Conservation (phyloP, 148 eudicot species). For the Suaeda aralocaspica region DNA sequence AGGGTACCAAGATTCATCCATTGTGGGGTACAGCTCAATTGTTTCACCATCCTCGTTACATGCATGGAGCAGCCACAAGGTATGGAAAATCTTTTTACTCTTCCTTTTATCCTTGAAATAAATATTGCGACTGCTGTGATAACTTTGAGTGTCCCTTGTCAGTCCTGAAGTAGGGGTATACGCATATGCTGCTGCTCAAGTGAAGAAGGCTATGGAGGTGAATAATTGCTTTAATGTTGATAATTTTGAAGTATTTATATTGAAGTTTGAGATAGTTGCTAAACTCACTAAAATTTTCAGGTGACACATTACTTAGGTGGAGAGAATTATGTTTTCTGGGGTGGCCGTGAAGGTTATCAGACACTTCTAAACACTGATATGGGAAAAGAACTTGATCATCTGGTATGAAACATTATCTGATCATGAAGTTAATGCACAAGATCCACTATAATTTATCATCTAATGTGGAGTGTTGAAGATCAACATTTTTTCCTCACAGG, state of each 20-base stretch:
- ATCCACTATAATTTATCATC: background rate
- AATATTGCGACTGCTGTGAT: background rate
- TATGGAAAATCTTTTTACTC: slow-evolving; percentile 16
- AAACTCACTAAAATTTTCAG: slow-evolving; percentile 31
- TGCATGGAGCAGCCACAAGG: slow-evolving; percentile 99
- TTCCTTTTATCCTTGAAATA: background rate
- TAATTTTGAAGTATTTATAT: slow-evolving; percentile 1
- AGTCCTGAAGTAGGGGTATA: slow-evolving; percentile 91
- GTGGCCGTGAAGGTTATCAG: slow-evolving; percentile 98
- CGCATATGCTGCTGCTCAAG: slow-evolving; percentile 91
- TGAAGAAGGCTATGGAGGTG: slow-evolving; percentile 98
- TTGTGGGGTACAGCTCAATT: slow-evolving; percentile 98
- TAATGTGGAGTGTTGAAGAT: background rate
- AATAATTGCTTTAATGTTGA: slow-evolving; percentile 24
- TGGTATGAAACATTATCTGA: slow-evolving; percentile 43
- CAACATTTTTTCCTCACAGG: too few relatives aligned
- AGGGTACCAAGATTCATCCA: slow-evolving; percentile 77
- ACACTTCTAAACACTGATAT: slow-evolving; percentile 92
- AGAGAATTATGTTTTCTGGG: slow-evolving; percentile 98
- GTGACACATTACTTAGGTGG: slow-evolving; percentile 98
- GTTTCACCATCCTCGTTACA: slow-evolving; percentile 90
- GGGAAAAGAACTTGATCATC: slow-evolving; percentile 90
- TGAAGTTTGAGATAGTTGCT: background rate
- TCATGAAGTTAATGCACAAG: background rate
- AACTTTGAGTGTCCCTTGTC: slow-evolving; percentile 25